A percentile compares a stretch with the other conserved stretches of the same genome.
These are phyloP conservation scores for Termitomyces sp. DNA, from an alignment of 768 basidiomycete species.

Conservation along the genomic window DNA sequence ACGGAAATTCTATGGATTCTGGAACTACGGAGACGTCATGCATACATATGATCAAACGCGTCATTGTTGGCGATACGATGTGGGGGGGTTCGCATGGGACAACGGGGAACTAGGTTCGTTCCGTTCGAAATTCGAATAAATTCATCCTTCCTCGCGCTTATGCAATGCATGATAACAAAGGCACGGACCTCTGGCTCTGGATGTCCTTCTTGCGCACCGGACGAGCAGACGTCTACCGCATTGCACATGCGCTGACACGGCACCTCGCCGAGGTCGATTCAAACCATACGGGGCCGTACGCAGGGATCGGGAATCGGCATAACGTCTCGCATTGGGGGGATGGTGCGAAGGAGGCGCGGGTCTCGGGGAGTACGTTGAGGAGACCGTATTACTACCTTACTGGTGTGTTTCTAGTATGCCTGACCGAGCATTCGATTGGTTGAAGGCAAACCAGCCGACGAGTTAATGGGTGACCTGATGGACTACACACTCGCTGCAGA, in stretches of 20 bases:
- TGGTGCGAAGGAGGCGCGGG: constrained; percentile 35
- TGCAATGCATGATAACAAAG: constrained; percentile 9
- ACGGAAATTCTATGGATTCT: constrained; percentile 35
- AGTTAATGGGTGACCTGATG: constrained; percentile 36
- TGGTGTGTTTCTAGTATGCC: constrained; percentile 14
- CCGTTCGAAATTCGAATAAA: neutral
- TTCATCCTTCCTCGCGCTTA: neutral
- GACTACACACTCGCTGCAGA: constrained; percentile 33
- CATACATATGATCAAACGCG: constrained; percentile 38
- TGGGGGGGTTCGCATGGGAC: constrained; percentile 35
- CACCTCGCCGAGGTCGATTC: constrained; percentile 35
- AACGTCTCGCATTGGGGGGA: constrained; percentile 39
- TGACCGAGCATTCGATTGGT: too few species aligned
- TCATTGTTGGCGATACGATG: constrained; percentile 36
- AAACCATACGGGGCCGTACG: constrained; percentile 34
- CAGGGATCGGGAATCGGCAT: constrained; percentile 32
- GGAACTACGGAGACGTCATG: constrained; percentile 37
- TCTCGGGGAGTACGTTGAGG: constrained; percentile 30
- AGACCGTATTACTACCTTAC: constrained; percentile 36
- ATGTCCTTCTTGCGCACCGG: constrained; percentile 37
- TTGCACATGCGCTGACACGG: constrained; percentile 33
- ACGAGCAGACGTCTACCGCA: constrained; percentile 30
- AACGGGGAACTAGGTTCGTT: constrained; percentile 31
- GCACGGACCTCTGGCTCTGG: constrained; percentile 36
- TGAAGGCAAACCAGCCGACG: too few species aligned